A percentile compares a stretch with the other conserved stretches of the same genome.
Conservation (phyloP, 352 stramenopile species). For the Phytophthora chlamydospora region DNA sequence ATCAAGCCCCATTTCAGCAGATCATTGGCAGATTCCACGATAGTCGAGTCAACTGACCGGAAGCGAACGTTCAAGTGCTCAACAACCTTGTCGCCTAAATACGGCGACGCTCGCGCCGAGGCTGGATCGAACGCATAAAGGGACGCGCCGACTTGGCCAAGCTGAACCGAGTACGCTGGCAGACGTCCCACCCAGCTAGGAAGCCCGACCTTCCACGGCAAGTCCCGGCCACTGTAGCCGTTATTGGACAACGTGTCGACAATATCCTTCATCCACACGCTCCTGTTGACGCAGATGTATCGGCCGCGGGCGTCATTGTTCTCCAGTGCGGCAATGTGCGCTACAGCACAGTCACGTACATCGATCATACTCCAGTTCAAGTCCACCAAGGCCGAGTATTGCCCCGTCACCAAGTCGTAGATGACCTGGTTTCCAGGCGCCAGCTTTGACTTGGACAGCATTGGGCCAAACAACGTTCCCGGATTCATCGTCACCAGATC, state of each 20-base stretch:
- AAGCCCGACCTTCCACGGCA: slow-evolving; percentile 83
- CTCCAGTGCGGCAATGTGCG: slow-evolving; percentile 82
- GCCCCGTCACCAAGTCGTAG: slow-evolving; percentile 85
- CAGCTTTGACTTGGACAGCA: slow-evolving; percentile 85
- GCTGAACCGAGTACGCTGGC: slow-evolving; percentile 84
- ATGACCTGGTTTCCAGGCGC: slow-evolving; percentile 87
- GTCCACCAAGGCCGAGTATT: slow-evolving; percentile 89
- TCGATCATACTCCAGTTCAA: slow-evolving; percentile 90
- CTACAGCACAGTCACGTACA: slow-evolving; percentile 82
- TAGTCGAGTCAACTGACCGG: slow-evolving; percentile 55
- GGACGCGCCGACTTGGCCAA: slow-evolving; percentile 84
- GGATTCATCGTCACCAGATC: slow-evolving; percentile 90
- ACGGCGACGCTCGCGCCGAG: slow-evolving; percentile 64
- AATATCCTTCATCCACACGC: slow-evolving; percentile 89
- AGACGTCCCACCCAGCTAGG: slow-evolving; percentile 85
- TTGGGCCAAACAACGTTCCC: slow-evolving; percentile 82
- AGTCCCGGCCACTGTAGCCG: slow-evolving; percentile 84
- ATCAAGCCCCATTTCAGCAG: slow-evolving; percentile 87
- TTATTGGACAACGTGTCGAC: slow-evolving; percentile 86
- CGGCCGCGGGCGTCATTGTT: slow-evolving; percentile 83
- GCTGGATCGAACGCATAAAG: slow-evolving; percentile 72
- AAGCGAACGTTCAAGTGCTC: slow-evolving; percentile 85
- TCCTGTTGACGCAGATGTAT: slow-evolving; percentile 89
- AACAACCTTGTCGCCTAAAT: slow-evolving; percentile 82
- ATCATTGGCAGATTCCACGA: slow-evolving; percentile 87